Conservation (phyloP, 176 grass and related monocot species). For the Avena eriantha region DNA sequence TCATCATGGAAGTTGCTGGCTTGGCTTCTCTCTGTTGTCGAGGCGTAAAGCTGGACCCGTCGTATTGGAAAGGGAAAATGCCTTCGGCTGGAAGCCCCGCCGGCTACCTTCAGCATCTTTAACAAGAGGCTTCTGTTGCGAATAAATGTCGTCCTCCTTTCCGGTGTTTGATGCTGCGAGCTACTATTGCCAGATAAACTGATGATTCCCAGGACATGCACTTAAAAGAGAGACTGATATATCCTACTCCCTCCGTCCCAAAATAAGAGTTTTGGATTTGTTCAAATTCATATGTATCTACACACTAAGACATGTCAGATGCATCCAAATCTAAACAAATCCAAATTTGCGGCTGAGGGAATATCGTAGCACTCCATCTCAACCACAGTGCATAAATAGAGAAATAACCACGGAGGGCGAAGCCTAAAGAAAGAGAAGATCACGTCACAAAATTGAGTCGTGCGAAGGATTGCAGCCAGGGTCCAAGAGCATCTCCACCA, state of each 20-base stretch:
- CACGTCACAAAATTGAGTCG: no score
- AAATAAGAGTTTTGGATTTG: no score
- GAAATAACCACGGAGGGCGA: no score
- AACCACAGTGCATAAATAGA: no score
- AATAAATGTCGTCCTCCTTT: slow-evolving; percentile 33
- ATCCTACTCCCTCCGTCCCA: not conserved
- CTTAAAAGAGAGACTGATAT: not conserved
- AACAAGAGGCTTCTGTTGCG: slow-evolving; percentile 18
- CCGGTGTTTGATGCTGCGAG: not conserved
- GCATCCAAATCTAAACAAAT: no score
- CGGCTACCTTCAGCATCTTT: not conserved
- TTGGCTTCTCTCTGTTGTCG: not conserved
- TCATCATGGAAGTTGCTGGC: not conserved
- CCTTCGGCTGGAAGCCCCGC: not conserved
- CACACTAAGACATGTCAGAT: no score
- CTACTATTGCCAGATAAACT: not conserved
- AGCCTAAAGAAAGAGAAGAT: no score
- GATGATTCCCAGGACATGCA: not conserved
- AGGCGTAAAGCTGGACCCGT: slow-evolving; percentile 19
- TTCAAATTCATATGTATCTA: no score
- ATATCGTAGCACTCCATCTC: no score
- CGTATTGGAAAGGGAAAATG: not conserved
- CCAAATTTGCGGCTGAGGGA: no score
- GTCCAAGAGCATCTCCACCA: no score
- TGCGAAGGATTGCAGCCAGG: no score